Evolutionary conservation across 345 rosid genomes (phyloP), one percentile per base, ranked within the genome.

Genomic region (Syzygium aromaticum): DNA sequence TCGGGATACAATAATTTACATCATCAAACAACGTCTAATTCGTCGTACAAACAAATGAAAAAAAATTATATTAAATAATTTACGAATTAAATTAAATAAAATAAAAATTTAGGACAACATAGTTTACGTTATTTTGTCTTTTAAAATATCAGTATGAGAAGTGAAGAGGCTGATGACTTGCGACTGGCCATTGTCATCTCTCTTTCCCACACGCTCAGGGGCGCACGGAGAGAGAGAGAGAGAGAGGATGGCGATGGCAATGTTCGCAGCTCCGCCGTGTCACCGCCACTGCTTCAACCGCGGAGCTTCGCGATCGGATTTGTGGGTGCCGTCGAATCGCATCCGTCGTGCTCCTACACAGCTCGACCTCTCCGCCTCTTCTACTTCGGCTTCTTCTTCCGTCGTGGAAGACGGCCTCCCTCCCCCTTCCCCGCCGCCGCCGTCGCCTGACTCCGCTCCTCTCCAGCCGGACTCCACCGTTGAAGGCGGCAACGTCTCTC

Each of bases 371-470:
- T 87, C 90, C 84, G 89, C 67, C 49, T 92, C 82, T 53, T 86
- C 91, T 77, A 28, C 89, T 53, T 82, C 89, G 51, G 54, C 92
- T 84, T 86, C 94, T 46, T 33, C 93, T 43, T 89, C 94, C 87
- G 89, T 96, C 84, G 89, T 90, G 80, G 94, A 91, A 73, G 93
- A 90, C 2, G 86, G 87, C 63, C 38, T 88, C 63, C 59, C 89
- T 27, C 88, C 89, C 27, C 56, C 78, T 3, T 11, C 22, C 5
- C 77, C 77, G 2, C 73, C 22, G 38, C 77, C 77, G 78, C 12
- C 23, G 78, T 25, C 91, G 25, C 28, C 91, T 54, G 90, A 87
- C 85, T 25, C 89, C 28, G 61, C 84, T 78, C 85, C 91, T 61
- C 40, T 78, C 63, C 92, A 73, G 54, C 83, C 89, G 67, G 86